A percentile compares a stretch with the other conserved stretches of the same genome.
These are phyloP conservation scores for Cercospora sp. DNA, from an alignment of 2,329 filamentous ascomycete genomes.

Conservation along the genomic window DNA sequence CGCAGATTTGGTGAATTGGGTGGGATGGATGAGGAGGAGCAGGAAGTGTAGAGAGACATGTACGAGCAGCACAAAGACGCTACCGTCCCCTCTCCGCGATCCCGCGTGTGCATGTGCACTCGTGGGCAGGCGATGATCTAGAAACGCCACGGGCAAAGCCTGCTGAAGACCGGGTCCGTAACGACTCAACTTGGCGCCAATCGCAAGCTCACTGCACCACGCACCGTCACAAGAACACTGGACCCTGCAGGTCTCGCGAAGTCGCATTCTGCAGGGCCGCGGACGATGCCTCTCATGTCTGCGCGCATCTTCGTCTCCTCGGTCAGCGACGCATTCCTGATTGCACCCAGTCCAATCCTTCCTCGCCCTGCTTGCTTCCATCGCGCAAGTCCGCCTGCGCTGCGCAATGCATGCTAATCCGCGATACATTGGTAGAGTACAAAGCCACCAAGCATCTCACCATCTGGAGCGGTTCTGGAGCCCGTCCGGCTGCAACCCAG, in stretches of 20 bases:
- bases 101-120: not conserved
- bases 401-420: not conserved
- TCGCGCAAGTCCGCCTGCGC: not conserved
- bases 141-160: slow-evolving; percentile 5
- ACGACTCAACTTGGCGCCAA: slow-evolving; percentile 1
- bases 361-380: not conserved
- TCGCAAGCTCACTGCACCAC: not conserved
- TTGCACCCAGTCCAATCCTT: not conserved
- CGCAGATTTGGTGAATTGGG: not conserved
- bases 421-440: not conserved
- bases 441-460: not conserved
- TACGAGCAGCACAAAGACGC: slow-evolving; percentile 1
- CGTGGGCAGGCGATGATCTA: slow-evolving; percentile 1
- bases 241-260: not conserved
- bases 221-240: slow-evolving; percentile 1
- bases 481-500: not conserved
- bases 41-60: not conserved
- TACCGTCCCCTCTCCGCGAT: not conserved
- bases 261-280: not conserved
- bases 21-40: not conserved
- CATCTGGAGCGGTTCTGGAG: not conserved
- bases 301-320: not conserved
- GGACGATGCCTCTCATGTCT: not conserved
- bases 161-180: not conserved
- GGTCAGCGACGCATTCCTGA: not conserved